Evolutionary conservation across 2,329 filamentous ascomycete genomes (phyloP).

Genomic region (Pseudogymnoascus sp.): DNA sequence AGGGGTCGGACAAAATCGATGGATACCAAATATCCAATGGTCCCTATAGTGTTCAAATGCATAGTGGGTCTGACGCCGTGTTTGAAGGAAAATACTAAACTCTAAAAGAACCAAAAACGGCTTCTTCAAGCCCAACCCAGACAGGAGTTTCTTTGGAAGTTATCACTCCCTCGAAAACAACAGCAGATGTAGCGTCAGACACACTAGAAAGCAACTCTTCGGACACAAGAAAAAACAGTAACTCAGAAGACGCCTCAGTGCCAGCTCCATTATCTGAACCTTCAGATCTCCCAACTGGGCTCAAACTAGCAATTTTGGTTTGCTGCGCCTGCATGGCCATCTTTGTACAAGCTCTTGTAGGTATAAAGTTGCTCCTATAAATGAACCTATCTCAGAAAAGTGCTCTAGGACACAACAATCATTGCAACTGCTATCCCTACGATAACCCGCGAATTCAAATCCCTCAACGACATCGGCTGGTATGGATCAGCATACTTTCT

Average conservation of each 20-base stretch:
- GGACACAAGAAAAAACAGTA: background rate
- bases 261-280: background rate
- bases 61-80: background rate
- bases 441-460: conserved; percentile 19
- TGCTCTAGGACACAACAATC: conserved; percentile 32
- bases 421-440: conserved; percentile 15
- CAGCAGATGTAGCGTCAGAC: background rate
- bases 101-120: background rate
- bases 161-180: background rate
- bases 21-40: background rate
- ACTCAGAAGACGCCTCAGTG: background rate
- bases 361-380: conserved; percentile 34
- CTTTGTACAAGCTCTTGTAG: background rate
- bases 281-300: background rate
- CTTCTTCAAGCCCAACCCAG: background rate
- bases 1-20: background rate
- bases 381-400: conserved; percentile 34
- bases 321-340: background rate
- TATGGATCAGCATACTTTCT: conserved; percentile 32
- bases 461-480: conserved; percentile 26
- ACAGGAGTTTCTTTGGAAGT: background rate
- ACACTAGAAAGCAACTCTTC: background rate
- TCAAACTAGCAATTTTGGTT: background rate
- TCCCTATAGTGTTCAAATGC: background rate
- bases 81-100: background rate